A percentile compares a stretch with the other conserved stretches of the same genome.
These are phyloP conservation scores for Acacia crassicarpa DNA, from an alignment of 306 rosid genomes.

Conservation along the genomic window DNA sequence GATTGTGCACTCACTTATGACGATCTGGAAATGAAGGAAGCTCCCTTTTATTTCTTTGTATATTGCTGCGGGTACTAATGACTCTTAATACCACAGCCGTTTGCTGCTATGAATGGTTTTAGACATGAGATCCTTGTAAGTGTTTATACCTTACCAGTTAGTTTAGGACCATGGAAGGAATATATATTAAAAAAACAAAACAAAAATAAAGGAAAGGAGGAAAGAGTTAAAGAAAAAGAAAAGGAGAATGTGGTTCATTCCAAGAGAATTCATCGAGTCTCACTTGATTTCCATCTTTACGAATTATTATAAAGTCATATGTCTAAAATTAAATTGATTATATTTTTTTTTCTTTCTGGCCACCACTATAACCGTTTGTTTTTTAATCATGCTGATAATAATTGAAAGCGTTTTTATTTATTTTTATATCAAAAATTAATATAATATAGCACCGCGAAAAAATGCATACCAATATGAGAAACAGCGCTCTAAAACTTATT, in stretches of 20 bases:
- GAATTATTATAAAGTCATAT: too few relatives aligned
- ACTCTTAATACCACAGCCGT: not conserved
- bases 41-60: not conserved
- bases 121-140: not conserved
- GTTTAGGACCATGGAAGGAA: not conserved
- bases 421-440: too few relatives aligned
- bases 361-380: not conserved
- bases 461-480: not conserved
- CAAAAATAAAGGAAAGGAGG: too few relatives aligned
- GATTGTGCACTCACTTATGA: constrained; percentile 1
- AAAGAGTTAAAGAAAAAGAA: too few relatives aligned
- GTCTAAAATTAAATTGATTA: too few relatives aligned
- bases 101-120: not conserved
- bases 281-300: too few relatives aligned
- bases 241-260: not conserved
- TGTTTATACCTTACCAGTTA: not conserved
- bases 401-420: too few relatives aligned
- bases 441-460: too few relatives aligned
- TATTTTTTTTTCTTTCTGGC: too few relatives aligned
- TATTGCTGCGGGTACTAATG: not conserved
- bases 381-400: not conserved
- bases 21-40: constrained; percentile 5
- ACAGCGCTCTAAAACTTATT: too few relatives aligned
- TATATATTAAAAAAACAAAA: too few relatives aligned
- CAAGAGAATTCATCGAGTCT: too few relatives aligned